These are phyloP conservation scores for Hypoxylon sp. DNA, from an alignment of 2,329 filamentous ascomycete genomes.

Conservation along the genomic window DNA sequence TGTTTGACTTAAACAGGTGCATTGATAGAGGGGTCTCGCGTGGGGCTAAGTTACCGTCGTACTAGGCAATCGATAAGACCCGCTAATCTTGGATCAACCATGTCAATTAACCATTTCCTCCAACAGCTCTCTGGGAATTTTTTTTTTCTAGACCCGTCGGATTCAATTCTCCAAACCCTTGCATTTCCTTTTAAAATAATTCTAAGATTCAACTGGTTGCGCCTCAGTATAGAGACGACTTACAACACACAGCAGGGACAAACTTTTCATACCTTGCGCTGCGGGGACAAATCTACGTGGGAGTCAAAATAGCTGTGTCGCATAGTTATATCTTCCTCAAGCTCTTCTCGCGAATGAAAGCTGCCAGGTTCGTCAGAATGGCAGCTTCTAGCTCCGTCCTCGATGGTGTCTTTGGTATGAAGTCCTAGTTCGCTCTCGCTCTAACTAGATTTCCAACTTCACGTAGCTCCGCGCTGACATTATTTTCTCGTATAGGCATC, in stretches of 20 bases:
- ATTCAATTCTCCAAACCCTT: slow-evolving; percentile 32
- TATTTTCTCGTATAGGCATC: slow-evolving; percentile 73
- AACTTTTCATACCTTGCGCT: not conserved
- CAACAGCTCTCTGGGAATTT: slow-evolving; percentile 25
- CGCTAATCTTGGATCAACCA: slow-evolving; percentile 26
- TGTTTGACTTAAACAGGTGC: not conserved
- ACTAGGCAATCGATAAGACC: slow-evolving; percentile 42
- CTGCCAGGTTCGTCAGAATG: slow-evolving; percentile 62
- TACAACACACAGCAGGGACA: slow-evolving; percentile 1
- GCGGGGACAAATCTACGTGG: not conserved
- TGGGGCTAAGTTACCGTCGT: slow-evolving; percentile 8
- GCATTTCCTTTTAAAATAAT: slow-evolving; percentile 15
- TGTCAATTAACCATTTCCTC: slow-evolving; percentile 31
- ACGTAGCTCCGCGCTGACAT: slow-evolving; percentile 13
- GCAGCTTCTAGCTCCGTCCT: slow-evolving; percentile 65
- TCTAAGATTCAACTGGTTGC: slow-evolving; percentile 18
- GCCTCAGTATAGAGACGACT: slow-evolving; percentile 10
- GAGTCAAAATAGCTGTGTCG: slow-evolving; percentile 13
- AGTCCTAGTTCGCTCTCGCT: not conserved
- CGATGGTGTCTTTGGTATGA: slow-evolving; percentile 72
- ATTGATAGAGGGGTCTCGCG: slow-evolving; percentile 22
- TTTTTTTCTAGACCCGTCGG: slow-evolving; percentile 32
- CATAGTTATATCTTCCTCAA: slow-evolving; percentile 26
- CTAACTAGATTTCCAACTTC: slow-evolving; percentile 17
- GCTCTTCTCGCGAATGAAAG: slow-evolving; percentile 53